Percentiles rank a stretch among this genome's conserved stretches.
Evolutionary conservation across 805 yeast species (phyloP).

Genomic region (Yarrowia osloensis): DNA sequence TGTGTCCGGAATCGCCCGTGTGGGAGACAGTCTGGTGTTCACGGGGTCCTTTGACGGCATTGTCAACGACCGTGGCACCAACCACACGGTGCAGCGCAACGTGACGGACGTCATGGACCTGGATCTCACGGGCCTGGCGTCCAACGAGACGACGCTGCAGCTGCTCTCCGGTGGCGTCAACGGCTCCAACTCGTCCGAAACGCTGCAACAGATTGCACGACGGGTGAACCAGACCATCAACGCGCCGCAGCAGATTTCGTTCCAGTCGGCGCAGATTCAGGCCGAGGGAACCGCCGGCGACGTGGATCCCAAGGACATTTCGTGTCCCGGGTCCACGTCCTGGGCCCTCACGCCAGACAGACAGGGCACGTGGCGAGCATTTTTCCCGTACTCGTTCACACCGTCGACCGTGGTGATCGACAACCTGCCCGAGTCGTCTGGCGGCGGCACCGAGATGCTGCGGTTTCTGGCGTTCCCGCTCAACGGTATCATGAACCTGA

Average conservation of each 20-base stretch:
- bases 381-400: constrained; percentile 54
- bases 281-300: constrained; percentile 35
- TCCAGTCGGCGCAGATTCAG: constrained; percentile 36
- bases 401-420: constrained; percentile 77
- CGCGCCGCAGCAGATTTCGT: constrained; percentile 36
- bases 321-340: constrained; percentile 56
- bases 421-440: constrained; percentile 54
- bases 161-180: background rate
- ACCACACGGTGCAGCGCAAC: constrained; percentile 15
- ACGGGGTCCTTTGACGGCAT: constrained; percentile 74
- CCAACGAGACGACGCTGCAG: background rate
- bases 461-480: constrained; percentile 77
- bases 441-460: constrained; percentile 57
- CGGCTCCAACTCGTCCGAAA: constrained; percentile 54
- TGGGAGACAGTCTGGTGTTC: constrained; percentile 58
- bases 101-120: constrained; percentile 30
- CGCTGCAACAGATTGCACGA: constrained; percentile 42
- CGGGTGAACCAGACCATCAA: constrained; percentile 49
- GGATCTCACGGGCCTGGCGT: constrained; percentile 22
- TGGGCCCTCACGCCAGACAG: constrained; percentile 57
- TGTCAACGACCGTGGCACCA: constrained; percentile 51
- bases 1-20: constrained; percentile 62
- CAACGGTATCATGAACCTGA: constrained; percentile 86
- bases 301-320: constrained; percentile 42
- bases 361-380: constrained; percentile 67